Percentiles rank a stretch among this genome's conserved stretches.
These are phyloP conservation scores for Aspergillus quadricinctus DNA, from an alignment of 2,329 filamentous ascomycete genomes.

Conservation along the genomic window DNA sequence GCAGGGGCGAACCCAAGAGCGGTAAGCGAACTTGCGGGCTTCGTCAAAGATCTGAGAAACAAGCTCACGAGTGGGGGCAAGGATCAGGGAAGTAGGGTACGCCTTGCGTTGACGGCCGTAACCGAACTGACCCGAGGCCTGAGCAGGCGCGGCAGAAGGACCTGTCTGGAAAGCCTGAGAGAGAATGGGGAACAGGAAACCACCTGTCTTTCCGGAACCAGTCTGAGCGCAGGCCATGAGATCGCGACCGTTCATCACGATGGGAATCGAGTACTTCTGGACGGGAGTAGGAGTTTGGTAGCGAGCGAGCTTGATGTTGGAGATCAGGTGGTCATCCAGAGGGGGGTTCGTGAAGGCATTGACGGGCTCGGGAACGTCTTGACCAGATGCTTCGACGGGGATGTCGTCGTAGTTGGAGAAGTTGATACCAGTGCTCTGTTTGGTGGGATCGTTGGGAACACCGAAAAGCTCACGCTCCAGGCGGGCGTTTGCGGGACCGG, in stretches of 20 bases:
- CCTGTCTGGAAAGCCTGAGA: slow-evolving; percentile 95
- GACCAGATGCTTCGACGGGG: slow-evolving; percentile 92
- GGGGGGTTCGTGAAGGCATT: slow-evolving; percentile 89
- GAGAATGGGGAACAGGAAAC: slow-evolving; percentile 97
- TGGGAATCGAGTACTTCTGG: slow-evolving; percentile 99
- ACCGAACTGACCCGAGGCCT: slow-evolving; percentile 58
- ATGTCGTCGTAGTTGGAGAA: slow-evolving; percentile 99
- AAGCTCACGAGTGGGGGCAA: slow-evolving; percentile 95
- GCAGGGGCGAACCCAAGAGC: slow-evolving; percentile 96
- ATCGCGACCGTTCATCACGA: slow-evolving; percentile 96
- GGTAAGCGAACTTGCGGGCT: slow-evolving; percentile 95
- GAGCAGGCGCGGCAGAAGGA: slow-evolving; percentile 64
- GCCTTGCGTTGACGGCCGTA: slow-evolving; percentile 96
- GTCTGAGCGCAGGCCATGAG: slow-evolving; percentile 99
- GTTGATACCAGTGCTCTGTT: slow-evolving; percentile 98
- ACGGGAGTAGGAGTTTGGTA: slow-evolving; percentile 97
- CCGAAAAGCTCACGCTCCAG: slow-evolving; percentile 96
- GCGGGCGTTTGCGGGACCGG: slow-evolving; percentile 82
- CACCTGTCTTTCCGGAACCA: slow-evolving; percentile 99
- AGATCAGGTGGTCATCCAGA: slow-evolving; percentile 86
- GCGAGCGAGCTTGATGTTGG: slow-evolving; percentile 88
- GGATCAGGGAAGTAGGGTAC: slow-evolving; percentile 90
- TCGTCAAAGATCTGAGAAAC: slow-evolving; percentile 99
- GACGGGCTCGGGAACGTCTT: slow-evolving; percentile 88
- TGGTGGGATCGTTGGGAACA: slow-evolving; percentile 80